phyloP scores from a whole-genome alignment of 1,139 yeast genomes.

The Lodderomyces jiufengensis region DNA sequence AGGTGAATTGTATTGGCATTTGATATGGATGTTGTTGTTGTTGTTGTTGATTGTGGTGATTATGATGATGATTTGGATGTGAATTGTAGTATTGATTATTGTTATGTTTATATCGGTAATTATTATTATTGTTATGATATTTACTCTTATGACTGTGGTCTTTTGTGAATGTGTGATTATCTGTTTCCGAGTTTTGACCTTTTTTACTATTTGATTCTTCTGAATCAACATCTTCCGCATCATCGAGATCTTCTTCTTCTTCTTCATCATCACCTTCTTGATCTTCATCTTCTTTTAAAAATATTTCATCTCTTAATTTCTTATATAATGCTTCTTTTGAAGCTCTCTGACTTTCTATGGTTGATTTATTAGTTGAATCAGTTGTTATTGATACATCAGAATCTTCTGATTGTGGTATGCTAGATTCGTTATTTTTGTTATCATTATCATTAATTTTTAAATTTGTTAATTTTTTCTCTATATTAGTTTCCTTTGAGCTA shows the following conservation, averaged over 20 bases:
- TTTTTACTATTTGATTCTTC: slow-evolving; percentile 1
- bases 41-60: slow-evolving; percentile 5
- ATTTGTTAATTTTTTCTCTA: slow-evolving; percentile 3
- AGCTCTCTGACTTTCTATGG: slow-evolving; percentile 24
- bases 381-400: slow-evolving; percentile 4
- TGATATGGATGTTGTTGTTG: slow-evolving; percentile 6
- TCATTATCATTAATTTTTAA: slow-evolving; percentile 9
- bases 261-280: slow-evolving; percentile 23
- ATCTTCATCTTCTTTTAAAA: slow-evolving; percentile 27
- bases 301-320: slow-evolving; percentile 44
- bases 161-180: slow-evolving; percentile 1
- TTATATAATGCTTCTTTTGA: slow-evolving; percentile 40
- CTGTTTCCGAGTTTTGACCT: slow-evolving; percentile 2
- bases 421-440: slow-evolving; percentile 1
- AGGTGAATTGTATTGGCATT: slow-evolving; percentile 10
- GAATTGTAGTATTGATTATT: slow-evolving; percentile 5
- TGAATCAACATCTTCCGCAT: slow-evolving; percentile 2
- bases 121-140: not conserved
- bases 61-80: not conserved
- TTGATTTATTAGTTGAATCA: slow-evolving; percentile 6
- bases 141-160: not conserved
- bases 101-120: not conserved
- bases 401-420: slow-evolving; percentile 8
- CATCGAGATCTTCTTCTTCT: slow-evolving; percentile 10
- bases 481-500: slow-evolving; percentile 3